Conservation (phyloP, 2,329 filamentous ascomycete genomes). For the Talaromyces piceae region DNA sequence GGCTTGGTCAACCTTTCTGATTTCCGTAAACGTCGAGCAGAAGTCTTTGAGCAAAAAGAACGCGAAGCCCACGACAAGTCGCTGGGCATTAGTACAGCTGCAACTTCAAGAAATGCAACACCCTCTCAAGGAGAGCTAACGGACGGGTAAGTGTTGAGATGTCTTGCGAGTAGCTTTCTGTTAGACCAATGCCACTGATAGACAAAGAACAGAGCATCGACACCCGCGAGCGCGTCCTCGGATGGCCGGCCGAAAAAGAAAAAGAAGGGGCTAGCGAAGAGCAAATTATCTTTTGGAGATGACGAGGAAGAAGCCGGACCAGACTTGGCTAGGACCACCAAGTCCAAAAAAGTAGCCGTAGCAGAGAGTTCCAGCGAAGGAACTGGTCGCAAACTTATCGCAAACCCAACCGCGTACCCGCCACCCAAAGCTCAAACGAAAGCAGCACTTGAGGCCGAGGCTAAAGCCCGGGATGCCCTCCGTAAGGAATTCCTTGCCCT, state of each 20-base stretch:
- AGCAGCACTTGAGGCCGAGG: conserved; percentile 68
- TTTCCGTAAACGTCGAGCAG: conserved; percentile 90
- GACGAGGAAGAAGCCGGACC: conserved; percentile 56
- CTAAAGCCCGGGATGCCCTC: conserved; percentile 64
- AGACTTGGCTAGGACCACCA: conserved; percentile 29
- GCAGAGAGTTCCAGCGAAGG: conserved; percentile 30
- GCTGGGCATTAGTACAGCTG: conserved; percentile 35
- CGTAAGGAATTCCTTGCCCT: conserved; percentile 73
- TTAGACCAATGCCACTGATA: conserved; percentile 38
- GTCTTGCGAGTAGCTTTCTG: neutral
- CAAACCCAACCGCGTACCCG: conserved; percentile 38
- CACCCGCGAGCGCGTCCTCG: conserved; percentile 29
- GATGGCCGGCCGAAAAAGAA: conserved; percentile 47
- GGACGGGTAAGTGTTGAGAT: conserved; percentile 51
- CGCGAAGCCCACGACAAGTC: conserved; percentile 64
- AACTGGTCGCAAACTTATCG: conserved; percentile 30
- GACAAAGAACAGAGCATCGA: conserved; percentile 50
- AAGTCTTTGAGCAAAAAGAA: conserved; percentile 87
- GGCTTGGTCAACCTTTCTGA: conserved; percentile 87
- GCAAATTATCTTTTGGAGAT: conserved; percentile 55
- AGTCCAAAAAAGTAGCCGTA: conserved; percentile 28
- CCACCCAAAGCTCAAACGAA: conserved; percentile 72
- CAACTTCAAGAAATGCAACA: conserved; percentile 45
- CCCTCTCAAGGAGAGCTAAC: conserved; percentile 40
- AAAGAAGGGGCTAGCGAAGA: conserved; percentile 52